Evolutionary conservation across 2,329 filamentous ascomycete genomes (phyloP), one percentile per base, ranked within the genome.

Genomic region (Bipolaris gigantea): DNA sequence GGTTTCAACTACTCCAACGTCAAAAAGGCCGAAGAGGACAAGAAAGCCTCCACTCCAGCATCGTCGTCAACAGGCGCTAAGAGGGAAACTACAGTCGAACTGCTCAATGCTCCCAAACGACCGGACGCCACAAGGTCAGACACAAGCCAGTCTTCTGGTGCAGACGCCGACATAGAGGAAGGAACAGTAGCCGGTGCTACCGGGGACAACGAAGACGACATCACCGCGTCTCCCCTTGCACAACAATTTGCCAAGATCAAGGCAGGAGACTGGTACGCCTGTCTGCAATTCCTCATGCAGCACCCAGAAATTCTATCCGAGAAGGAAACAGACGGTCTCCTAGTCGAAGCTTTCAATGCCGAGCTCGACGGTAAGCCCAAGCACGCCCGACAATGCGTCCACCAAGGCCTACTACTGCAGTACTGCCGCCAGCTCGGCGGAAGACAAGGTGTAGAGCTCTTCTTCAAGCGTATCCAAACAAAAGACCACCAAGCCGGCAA

Each of bases 391-490:
- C 90, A 93, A 73, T 97, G 88, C 75, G 92, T 99, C 19, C 94
- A 99, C 76, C 92, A 97, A 73, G 93, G 89, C 3, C 81, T 97
- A 15, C 81, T 99, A 11, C 79, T 99, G 36, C 94, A 99, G 74
- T 99, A 99, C 79, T 99, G 94, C 77, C 86, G 93, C 9, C 88
- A 91, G 38, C 82, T 99, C 6, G 92, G 93, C 57, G 92, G 93
- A 55, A 86, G 85, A 61, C 91, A 97, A 66, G 93, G 93, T 19
- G 92, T 97, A 8, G 84, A 85, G 5, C 78, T 97, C 27, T 99
- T 99, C 81, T 99, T 99, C 83, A 96, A 94, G 78, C 89, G 93
- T 53, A 92, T 99, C 73, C 94, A 89, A 19, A 96, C 89, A 3
- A 86, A 85, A 65, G 90, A 88, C 30, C 93, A 99, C 76, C 89